Evolutionary conservation across 768 basidiomycete species (phyloP), one percentile per base, ranked within the genome.

Genomic region (Collybiopsis luxurians): DNA sequence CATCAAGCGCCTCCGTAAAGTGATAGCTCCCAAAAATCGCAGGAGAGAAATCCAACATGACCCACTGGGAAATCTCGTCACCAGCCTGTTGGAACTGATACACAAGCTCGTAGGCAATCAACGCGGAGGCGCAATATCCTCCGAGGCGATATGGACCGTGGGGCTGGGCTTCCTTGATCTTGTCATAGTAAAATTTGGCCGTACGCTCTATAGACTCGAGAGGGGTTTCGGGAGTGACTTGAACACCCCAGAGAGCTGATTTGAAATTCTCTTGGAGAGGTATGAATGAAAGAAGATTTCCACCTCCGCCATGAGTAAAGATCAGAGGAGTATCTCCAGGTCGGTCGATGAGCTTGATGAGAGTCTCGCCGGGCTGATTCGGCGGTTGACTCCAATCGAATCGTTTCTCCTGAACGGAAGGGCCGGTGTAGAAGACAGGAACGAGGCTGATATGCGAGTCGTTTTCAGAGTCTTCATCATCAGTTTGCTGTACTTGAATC

Each of bases 171-270:
- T 48, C 60, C 54, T 61, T 61, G 39, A 61, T 61, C 30, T 52
- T 54, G n/a, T 43, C 39, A 46, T 51, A 53, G 30, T 63, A 63
- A 38, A 61, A 63, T 17, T 31, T 28, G 4, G 60, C 60, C 24
- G 44, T 44, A 17, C 19, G 52, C 2, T 42, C 12, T 11, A 63
- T 11, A 12, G 57, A 57, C 13, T 49, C 45, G 12, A 55, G 24
- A 23, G 57, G 62, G 3, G 57, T 59, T 43, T 63, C 60, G 15
- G 56, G 45, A 3, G 60, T 63, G 28, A 62, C 46, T 34, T 62
- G 61, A 21, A 60, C 49, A 5, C 48, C 56, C 59, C 61, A 62
- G 12, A 61, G 43, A n/a, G 60, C 60, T 15, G 62, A 50, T 21
- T 24, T 49, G 39, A 61, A 59, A 9, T 47, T 38, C n/a, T 55